Evolutionary conservation across 148 eudicot genomes (phyloP).

Genomic region (Heliosperma pusillum): DNA sequence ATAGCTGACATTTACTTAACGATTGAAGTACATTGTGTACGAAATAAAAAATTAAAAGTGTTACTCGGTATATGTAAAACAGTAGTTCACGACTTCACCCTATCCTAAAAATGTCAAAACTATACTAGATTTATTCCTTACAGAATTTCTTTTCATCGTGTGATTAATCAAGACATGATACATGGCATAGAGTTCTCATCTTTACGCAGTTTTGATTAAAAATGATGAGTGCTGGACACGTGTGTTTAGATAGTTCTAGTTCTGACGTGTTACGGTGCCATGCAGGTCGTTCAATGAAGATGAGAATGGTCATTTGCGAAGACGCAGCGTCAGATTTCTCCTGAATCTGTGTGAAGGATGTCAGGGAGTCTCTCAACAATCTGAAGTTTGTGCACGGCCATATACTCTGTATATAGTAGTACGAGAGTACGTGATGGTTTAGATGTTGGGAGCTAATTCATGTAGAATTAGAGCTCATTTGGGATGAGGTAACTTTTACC

Average conservation of each 20-base stretch:
- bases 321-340: neutral
- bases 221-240: neutral
- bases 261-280: neutral
- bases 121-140: no score
- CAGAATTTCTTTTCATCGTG: neutral
- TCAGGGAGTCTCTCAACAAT: no score
- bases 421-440: no score
- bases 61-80: neutral
- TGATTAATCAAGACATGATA: neutral
- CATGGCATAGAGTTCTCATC: neutral
- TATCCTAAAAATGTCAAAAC: neutral
- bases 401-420: no score
- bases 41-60: neutral
- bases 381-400: no score
- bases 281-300: conserved; percentile 24
- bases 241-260: neutral
- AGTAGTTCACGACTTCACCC: neutral
- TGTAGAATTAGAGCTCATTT: no score
- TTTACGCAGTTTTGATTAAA: neutral
- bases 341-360: neutral
- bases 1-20: no score
- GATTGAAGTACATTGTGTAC: neutral
- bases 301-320: neutral
- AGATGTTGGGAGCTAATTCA: no score
- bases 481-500: no score